Evolutionary conservation across 495 filamentous ascomycete species (phyloP).

Genomic region (Trichoderma gamsii): DNA sequence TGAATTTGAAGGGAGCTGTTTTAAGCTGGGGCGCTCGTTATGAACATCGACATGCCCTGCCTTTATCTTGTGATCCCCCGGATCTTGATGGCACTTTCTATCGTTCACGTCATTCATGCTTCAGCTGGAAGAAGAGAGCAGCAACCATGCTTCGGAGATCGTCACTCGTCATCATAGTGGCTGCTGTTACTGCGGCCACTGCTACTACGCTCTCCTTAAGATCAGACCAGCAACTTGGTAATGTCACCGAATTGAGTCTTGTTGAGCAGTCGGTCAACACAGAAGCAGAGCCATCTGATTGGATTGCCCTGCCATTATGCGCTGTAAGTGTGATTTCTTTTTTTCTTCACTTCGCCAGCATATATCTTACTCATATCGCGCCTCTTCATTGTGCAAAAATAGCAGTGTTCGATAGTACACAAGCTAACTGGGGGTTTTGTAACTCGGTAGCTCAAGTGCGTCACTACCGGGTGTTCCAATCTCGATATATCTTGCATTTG

Average conservation of each 20-base stretch:
- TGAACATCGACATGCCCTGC: not conserved
- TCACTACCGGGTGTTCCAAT: not conserved
- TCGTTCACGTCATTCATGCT: not conserved
- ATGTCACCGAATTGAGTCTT: not conserved
- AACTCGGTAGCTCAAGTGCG: not conserved
- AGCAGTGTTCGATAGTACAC: not conserved
- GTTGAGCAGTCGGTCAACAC: not conserved
- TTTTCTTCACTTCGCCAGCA: not conserved
- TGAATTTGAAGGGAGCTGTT: not conserved
- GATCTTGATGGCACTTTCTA: not conserved
- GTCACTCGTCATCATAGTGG: not conserved
- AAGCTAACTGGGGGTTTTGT: not conserved
- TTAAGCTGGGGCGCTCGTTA: not conserved
- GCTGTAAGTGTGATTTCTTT: not conserved
- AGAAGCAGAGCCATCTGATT: too few species aligned
- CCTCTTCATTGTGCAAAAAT: too few species aligned
- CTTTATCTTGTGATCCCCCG: not conserved
- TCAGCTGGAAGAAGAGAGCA: not conserved
- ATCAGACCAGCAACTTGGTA: not conserved
- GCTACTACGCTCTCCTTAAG: not conserved
- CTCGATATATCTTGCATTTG: constrained; percentile 1
- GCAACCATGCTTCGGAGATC: constrained; percentile 1
- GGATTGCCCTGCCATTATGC: not conserved
- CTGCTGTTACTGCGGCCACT: not conserved
- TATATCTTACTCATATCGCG: not conserved